Evolutionary conservation across 2,329 filamentous ascomycete genomes (phyloP).

Genomic region (Hymenoscyphus repandus): DNA sequence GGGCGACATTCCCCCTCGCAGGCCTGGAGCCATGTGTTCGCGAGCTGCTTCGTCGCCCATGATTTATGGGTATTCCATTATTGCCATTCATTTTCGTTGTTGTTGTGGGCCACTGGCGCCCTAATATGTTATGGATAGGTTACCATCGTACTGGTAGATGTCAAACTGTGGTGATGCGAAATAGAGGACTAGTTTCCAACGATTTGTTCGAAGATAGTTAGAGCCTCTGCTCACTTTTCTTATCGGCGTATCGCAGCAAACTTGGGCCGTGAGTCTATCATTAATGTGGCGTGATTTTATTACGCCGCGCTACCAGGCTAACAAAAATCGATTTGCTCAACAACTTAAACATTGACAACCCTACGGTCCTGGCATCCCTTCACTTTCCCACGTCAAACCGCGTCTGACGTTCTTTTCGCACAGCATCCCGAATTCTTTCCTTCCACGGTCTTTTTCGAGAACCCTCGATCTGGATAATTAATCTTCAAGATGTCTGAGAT

Average conservation of each 20-base stretch:
- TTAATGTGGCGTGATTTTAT: background rate
- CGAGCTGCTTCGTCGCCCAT: conserved; percentile 29
- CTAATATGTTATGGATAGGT: background rate
- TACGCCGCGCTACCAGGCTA: conserved; percentile 4
- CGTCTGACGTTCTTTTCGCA: conserved; percentile 2
- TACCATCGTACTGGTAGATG: background rate
- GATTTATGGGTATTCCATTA: conserved; percentile 22
- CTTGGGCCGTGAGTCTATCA: background rate
- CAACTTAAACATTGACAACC: conserved; percentile 8
- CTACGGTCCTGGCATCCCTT: background rate
- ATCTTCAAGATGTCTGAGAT: conserved; percentile 51
- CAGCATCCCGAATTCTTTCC: background rate
- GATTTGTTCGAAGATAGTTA: background rate
- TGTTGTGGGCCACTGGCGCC: conserved; percentile 10
- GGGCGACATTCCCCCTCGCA: conserved; percentile 18
- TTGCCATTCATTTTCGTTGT: conserved; percentile 24
- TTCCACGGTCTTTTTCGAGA: background rate
- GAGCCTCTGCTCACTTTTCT: background rate
- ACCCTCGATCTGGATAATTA: background rate
- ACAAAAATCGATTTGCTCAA: conserved; percentile 10
- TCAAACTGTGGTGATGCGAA: background rate
- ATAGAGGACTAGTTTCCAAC: background rate
- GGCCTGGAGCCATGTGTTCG: conserved; percentile 24
- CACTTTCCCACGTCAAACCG: background rate
- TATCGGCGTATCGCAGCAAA: background rate